Percentiles rank a stretch among this genome's conserved stretches.
Evolutionary conservation across 352 stramenopile species (phyloP).

Genomic region (Pythium dissimile): DNA sequence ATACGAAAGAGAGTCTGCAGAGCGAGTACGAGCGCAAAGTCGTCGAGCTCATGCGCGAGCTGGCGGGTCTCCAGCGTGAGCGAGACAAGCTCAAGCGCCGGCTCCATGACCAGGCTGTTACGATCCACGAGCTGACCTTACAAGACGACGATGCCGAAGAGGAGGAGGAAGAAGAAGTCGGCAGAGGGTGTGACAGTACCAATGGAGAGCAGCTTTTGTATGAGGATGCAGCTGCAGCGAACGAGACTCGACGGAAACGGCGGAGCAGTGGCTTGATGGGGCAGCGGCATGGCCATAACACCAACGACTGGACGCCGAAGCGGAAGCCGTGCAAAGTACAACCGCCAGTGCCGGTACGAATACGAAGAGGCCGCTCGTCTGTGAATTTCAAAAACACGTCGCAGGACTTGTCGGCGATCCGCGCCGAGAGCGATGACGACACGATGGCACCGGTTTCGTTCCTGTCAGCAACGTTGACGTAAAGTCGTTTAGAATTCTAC

Average conservation of each 20-base stretch:
- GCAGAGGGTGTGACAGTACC: neutral
- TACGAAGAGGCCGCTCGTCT: neutral
- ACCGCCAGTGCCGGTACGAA: neutral
- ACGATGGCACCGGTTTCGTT: conserved; percentile 20
- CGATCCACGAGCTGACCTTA: conserved; percentile 75
- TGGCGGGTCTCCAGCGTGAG: conserved; percentile 42
- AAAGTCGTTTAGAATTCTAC: neutral
- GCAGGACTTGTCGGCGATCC: too few species aligned
- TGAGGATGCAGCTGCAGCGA: too few species aligned
- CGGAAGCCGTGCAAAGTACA: neutral
- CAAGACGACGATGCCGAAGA: conserved; percentile 53
- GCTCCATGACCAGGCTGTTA: conserved; percentile 61
- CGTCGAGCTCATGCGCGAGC: conserved; percentile 34
- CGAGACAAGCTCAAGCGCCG: conserved; percentile 36
- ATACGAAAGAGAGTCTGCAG: conserved; percentile 28
- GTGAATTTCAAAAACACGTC: conserved; percentile 14
- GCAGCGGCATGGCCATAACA: neutral
- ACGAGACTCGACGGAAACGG: too few species aligned
- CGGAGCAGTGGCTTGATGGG: neutral
- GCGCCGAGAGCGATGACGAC: conserved; percentile 15
- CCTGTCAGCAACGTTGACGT: conserved; percentile 10
- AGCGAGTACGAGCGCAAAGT: conserved; percentile 32
- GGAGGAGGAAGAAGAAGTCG: conserved; percentile 24
- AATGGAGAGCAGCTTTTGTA: neutral
- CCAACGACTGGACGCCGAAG: conserved; percentile 1